phyloP scores from a whole-genome alignment of 2,329 filamentous ascomycete genomes.

The Alternaria ethzedia region DNA sequence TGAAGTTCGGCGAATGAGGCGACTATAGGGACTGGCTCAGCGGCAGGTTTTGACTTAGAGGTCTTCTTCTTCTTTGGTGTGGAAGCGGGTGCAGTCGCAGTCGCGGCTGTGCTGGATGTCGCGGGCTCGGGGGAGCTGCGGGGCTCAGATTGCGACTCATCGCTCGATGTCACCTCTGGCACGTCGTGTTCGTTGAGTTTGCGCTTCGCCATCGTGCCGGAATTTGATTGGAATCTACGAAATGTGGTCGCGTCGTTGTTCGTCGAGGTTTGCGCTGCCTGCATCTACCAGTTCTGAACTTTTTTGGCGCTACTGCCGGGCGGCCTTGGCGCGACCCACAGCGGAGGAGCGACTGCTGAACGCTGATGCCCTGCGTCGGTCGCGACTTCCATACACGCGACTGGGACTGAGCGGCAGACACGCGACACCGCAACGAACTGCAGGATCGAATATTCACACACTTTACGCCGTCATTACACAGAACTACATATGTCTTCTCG shows the following conservation, averaged over 20 bases:
- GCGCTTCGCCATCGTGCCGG: conserved; percentile 47
- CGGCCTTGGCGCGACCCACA: conserved; percentile 14
- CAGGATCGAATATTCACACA: accelerated
- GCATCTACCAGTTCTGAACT: conserved; percentile 21
- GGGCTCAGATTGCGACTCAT: conserved; percentile 29
- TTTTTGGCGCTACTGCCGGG: conserved; percentile 24
- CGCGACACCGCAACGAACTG: neutral
- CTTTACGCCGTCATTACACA: neutral
- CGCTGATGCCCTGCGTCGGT: neutral
- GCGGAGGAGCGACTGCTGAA: conserved; percentile 11
- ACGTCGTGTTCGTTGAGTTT: conserved; percentile 58
- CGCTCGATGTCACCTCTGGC: conserved; percentile 44
- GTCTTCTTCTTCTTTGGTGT: conserved; percentile 4
- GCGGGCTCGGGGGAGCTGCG: conserved; percentile 11
- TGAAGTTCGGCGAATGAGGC: conserved; percentile 75
- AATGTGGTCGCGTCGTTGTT: neutral
- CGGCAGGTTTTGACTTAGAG: neutral
- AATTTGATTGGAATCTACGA: neutral
- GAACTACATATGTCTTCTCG: too few species aligned
- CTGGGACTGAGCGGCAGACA: neutral
- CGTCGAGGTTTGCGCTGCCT: conserved; percentile 7
- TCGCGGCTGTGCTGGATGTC: neutral
- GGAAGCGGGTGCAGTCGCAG: neutral
- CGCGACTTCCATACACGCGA: neutral
- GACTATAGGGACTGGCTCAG: neutral